Evolutionary conservation across 2,329 filamentous ascomycete genomes (phyloP).

Genomic region (Aspergillus caelatus): DNA sequence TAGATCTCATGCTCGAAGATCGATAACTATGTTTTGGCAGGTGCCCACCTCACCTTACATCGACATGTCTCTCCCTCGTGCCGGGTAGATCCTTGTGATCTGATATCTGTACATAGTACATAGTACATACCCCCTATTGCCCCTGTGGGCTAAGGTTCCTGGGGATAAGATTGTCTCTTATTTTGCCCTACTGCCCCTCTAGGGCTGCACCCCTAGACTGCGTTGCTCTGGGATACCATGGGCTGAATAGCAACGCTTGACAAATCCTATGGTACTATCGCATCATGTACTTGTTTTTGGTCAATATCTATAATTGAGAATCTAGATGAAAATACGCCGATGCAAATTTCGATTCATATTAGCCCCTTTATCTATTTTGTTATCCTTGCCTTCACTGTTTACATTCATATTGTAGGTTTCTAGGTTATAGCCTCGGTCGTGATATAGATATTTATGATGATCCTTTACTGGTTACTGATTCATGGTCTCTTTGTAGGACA

Average conservation of each 20-base stretch:
- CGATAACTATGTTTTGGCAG: not conserved
- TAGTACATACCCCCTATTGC: not conserved
- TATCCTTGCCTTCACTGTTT: not conserved
- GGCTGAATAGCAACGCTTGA: not conserved
- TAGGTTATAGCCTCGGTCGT: not conserved
- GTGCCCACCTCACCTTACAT: not conserved
- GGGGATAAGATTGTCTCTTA: not conserved
- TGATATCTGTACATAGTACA: not conserved
- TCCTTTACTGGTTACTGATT: not conserved
- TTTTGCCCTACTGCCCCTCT: not conserved
- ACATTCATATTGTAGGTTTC: not conserved
- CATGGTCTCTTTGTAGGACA: not conserved
- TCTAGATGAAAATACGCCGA: fast-evolving
- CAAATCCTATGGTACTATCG: not conserved
- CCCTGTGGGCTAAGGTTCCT: not conserved
- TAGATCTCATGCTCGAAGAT: not conserved
- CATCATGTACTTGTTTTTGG: not conserved
- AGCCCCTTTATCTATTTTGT: not conserved
- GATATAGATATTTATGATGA: not conserved
- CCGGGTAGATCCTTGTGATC: slow-evolving; percentile 2
- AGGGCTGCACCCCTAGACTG: not conserved
- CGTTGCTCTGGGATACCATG: not conserved
- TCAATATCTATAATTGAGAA: not conserved
- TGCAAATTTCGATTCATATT: not conserved
- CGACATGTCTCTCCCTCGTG: slow-evolving; percentile 1